Base-by-base conservation (phyloP, 75 land plant genomes). In the Sequoia sempervirens region DNA sequence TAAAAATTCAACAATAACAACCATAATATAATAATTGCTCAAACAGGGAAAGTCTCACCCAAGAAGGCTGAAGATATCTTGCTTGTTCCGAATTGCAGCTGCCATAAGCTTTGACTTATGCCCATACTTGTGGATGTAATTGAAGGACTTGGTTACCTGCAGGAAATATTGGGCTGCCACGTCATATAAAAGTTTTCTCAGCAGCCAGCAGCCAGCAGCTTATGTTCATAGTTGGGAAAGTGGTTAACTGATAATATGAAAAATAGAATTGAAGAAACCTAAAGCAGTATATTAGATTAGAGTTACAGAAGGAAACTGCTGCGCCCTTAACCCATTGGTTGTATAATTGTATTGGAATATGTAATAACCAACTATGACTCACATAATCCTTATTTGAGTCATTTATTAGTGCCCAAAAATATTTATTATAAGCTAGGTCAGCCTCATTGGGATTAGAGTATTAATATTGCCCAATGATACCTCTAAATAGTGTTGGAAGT, bases 71-170 rank as follows among this genome's bases (percentile, higher is more conserved):
- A 95, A 97, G 37, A 97, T 66, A 85, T 97, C 99, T 84, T 97
- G 97, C 89, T 97, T 97, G 89, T 97, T 97, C 13, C 99, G 87
- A 69, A 97, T 90, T 61, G 99, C 95, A 85, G 97, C 95, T 32
- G 95, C 97, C 97, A 97, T 95, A 75, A 97, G 61, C 86, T 97
- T 97, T 73, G 99, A 89, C 88, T 93, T 97, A 72, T 92, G 82
- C 46, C 97, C 99, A 84, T 93, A n/a, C 82, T 97, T 97, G 81
- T 97, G 97, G 68, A 97, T 91, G 86, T 95, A 97, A 85, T 95
- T 90, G 84, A 95, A 95, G 64, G 99, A 88, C 86, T 93, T 97
- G 30, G 91, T 89, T 75, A 88, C 95, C 99, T 96, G 90, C 66
- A 56, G 40, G 75, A 82, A 26, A 61, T 37, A 56, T 38, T 46